Percentiles rank a stretch among this genome's conserved stretches.
phyloP scores from a whole-genome alignment of 2,329 filamentous ascomycete genomes.

The Ceratocystis smalleyi region DNA sequence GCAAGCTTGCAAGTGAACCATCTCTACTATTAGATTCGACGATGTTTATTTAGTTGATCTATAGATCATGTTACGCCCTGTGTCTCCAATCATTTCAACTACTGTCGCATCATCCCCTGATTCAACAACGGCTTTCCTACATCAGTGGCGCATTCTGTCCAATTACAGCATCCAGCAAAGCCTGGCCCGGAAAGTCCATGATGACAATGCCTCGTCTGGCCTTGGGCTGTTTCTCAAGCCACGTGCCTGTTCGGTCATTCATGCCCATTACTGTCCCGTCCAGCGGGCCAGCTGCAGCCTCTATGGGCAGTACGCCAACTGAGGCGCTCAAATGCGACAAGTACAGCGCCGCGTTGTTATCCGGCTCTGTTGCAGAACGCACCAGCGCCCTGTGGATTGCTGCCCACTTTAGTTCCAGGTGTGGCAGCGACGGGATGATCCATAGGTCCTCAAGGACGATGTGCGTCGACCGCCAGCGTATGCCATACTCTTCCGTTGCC shows the following conservation, averaged over 20 bases:
- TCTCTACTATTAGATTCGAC: background rate
- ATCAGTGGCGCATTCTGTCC: slow-evolving; percentile 26
- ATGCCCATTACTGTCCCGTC: slow-evolving; percentile 31
- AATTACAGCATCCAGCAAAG: slow-evolving; percentile 29
- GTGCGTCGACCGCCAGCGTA: slow-evolving; percentile 30
- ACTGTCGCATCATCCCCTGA: background rate
- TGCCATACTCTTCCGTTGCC: slow-evolving; percentile 26
- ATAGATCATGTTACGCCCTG: background rate
- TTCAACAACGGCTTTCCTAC: background rate
- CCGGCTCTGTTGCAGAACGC: slow-evolving; percentile 23
- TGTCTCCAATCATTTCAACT: background rate
- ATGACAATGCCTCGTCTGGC: slow-evolving; percentile 32
- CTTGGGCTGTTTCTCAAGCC: slow-evolving; percentile 24
- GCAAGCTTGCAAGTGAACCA: background rate
- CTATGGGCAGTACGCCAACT: slow-evolving; percentile 34
- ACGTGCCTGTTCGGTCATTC: slow-evolving; percentile 35
- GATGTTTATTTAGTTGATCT: background rate
- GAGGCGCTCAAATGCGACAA: slow-evolving; percentile 34
- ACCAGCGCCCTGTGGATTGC: slow-evolving; percentile 29
- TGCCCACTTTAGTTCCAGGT: slow-evolving; percentile 33
- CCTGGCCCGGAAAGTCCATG: slow-evolving; percentile 33
- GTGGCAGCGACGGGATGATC: slow-evolving; percentile 29
- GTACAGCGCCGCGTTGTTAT: slow-evolving; percentile 29
- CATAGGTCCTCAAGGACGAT: slow-evolving; percentile 34
- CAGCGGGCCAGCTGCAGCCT: slow-evolving; percentile 33